Conservation (phyloP, 2,329 filamentous ascomycete species). For the Apiospora arundinis region DNA sequence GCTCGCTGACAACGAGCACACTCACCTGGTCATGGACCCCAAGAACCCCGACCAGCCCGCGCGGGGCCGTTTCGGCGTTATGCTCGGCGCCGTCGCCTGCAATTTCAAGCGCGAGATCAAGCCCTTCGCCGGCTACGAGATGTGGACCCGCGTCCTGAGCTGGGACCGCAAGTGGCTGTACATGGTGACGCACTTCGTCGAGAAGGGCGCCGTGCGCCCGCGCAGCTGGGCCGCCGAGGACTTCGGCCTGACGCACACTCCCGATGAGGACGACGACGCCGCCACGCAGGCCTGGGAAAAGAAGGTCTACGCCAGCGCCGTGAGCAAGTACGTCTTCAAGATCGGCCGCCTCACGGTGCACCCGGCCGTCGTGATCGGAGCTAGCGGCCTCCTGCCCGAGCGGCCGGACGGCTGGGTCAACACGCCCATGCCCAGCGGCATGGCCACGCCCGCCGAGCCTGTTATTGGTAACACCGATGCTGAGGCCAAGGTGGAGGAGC, state of each 20-base stretch:
- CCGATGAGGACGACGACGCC: conserved; percentile 30
- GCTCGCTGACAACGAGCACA: conserved; percentile 55
- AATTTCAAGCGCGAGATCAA: conserved; percentile 77
- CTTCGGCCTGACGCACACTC: conserved; percentile 43
- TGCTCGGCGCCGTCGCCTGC: conserved; percentile 76
- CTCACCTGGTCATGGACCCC: conserved; percentile 58
- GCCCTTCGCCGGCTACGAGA: conserved; percentile 72
- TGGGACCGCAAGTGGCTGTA: conserved; percentile 89
- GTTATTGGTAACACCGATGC: conserved; percentile 46
- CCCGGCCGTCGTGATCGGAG: conserved; percentile 75
- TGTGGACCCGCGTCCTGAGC: conserved; percentile 72
- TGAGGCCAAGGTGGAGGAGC: conserved; percentile 45
- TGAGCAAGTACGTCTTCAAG: conserved; percentile 86
- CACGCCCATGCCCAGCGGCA: conserved; percentile 40
- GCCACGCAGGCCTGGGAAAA: conserved; percentile 59
- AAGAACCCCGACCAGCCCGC: conserved; percentile 52
- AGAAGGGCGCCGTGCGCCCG: conserved; percentile 63
- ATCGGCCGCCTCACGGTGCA: conserved; percentile 82
- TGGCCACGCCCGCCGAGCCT: conserved; percentile 28
- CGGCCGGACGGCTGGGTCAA: conserved; percentile 69
- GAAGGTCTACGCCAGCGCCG: conserved; percentile 72
- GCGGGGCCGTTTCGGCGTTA: conserved; percentile 63
- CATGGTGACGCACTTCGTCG: conserved; percentile 75
- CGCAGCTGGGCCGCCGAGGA: conserved; percentile 57
- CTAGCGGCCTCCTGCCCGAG: conserved; percentile 76